Percentiles rank a stretch among this genome's conserved stretches.
phyloP scores from a whole-genome alignment of 306 rosid genomes.

The Castanea sativa region DNA sequence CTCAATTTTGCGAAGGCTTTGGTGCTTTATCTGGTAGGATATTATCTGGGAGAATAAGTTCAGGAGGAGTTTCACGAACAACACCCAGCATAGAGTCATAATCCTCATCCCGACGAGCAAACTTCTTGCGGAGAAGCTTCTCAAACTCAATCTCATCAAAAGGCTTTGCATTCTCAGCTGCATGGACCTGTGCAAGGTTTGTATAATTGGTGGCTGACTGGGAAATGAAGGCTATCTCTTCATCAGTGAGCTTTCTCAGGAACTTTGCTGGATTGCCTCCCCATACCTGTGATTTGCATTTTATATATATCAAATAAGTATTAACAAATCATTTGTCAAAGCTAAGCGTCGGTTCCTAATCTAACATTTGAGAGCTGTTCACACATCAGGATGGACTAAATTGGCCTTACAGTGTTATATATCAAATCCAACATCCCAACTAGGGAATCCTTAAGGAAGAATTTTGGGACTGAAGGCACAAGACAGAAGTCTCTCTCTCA shows the following conservation, averaged over 20 bases:
- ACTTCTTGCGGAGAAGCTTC: conserved; percentile 87
- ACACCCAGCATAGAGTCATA: conserved; percentile 85
- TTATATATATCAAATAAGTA: neutral
- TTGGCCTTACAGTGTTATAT: neutral
- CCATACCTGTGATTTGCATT: conserved; percentile 67
- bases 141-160: conserved; percentile 78
- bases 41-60: conserved; percentile 76
- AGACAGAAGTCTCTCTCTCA: neutral
- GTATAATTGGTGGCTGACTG: conserved; percentile 77
- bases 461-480: neutral
- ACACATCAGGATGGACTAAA: neutral
- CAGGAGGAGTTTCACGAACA: conserved; percentile 81
- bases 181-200: conserved; percentile 93
- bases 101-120: conserved; percentile 76
- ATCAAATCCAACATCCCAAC: neutral
- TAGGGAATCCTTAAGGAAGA: neutral
- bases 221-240: conserved; percentile 79
- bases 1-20: conserved; percentile 38
- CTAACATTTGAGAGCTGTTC: neutral
- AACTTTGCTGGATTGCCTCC: conserved; percentile 96
- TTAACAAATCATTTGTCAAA: neutral
- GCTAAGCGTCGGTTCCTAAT: neutral
- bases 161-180: conserved; percentile 80
- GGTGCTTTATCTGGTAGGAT: conserved; percentile 63
- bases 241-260: conserved; percentile 86